Base-by-base conservation (phyloP, 2,329 filamentous ascomycete species). In the Neopestalotiopsis rosae region DNA sequence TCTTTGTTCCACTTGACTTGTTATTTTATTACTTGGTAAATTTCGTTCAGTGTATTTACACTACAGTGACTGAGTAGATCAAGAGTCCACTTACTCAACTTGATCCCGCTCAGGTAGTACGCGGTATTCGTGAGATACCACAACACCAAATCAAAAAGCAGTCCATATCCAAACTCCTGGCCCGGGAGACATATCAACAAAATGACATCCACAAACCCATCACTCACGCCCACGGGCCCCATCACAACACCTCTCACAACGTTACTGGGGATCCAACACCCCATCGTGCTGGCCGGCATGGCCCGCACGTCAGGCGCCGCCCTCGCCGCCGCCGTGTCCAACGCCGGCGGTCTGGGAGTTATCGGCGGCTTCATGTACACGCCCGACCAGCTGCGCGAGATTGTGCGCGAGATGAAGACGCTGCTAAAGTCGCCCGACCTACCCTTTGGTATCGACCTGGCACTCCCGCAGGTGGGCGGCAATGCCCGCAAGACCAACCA, bases 201-300 rank as follows among this genome's bases (percentile, higher is more conserved):
- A 20, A 70, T 70, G 66, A 68, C 66, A 13, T 62, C 69, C 58
- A 66, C 66, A 9, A 68, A 68, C 62, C 63, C 66, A 10, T 52
- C 66, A 9, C 65, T 63, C 17, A 62, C 66, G 42, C 66, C 69
- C 24, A 70, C 66, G 17, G 63, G 68, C 17, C 85, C 90, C 69
- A 91, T 96, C 75, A 89, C 88, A 69, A 97, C 94, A 12, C 93
- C 94, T 1, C 87, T 97, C 49, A 95, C 92, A 72, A 85, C 85
- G 67, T 90, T 98, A 65, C 88, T 98, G 66, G 89, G 90, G 30
- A 97, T 98, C 81, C 85, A 91, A 73, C 94, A 98, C 82, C 95
- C 95, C 56, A 91, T 98, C 80, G 85, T 98, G 73, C 92, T 98
- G 24, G 95, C 95, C 42, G 95, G 95, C 76, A 98, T 98, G 95